These are phyloP conservation scores for Orbilia quercus DNA, from an alignment of 2,329 filamentous ascomycete genomes.

Conservation along the genomic window DNA sequence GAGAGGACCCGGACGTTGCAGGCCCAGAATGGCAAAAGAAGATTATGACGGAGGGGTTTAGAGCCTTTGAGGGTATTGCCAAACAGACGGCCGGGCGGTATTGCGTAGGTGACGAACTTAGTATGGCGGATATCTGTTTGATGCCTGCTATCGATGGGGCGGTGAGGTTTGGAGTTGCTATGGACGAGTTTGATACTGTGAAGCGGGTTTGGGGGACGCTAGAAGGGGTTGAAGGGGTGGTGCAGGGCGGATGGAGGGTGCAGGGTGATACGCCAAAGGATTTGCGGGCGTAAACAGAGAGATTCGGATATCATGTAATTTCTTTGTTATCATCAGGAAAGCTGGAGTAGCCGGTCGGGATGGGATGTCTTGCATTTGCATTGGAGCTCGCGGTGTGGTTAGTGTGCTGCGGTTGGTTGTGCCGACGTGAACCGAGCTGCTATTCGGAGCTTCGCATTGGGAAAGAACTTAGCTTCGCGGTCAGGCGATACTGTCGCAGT, in stretches of 20 bases:
- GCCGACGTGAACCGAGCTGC: conserved; percentile 50
- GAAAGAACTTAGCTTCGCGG: no score
- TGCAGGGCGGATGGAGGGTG: conserved; percentile 68
- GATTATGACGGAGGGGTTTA: conserved; percentile 68
- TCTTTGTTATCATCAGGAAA: no score
- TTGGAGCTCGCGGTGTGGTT: neutral
- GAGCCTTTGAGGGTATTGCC: conserved; percentile 68
- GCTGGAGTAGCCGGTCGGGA: no score
- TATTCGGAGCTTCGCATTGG: no score
- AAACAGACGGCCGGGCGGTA: conserved; percentile 65
- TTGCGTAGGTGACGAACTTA: conserved; percentile 70
- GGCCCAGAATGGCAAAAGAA: conserved; percentile 66
- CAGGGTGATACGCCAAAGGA: conserved; percentile 70
- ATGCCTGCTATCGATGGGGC: conserved; percentile 72
- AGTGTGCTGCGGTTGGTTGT: neutral
- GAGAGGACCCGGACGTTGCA: conserved; percentile 51
- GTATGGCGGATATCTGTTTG: conserved; percentile 71
- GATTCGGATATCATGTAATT: neutral
- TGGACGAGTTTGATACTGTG: conserved; percentile 67
- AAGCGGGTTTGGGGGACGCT: conserved; percentile 66
- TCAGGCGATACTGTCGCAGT: no score
- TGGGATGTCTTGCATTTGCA: no score
- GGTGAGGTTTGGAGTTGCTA: conserved; percentile 68
- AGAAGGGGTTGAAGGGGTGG: conserved; percentile 67
- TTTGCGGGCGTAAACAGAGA: conserved; percentile 57